A percentile compares a stretch with the other conserved stretches of the same genome.
Conservation (phyloP, 2,329 filamentous ascomycete species). For the Aureobasidium lini region DNA sequence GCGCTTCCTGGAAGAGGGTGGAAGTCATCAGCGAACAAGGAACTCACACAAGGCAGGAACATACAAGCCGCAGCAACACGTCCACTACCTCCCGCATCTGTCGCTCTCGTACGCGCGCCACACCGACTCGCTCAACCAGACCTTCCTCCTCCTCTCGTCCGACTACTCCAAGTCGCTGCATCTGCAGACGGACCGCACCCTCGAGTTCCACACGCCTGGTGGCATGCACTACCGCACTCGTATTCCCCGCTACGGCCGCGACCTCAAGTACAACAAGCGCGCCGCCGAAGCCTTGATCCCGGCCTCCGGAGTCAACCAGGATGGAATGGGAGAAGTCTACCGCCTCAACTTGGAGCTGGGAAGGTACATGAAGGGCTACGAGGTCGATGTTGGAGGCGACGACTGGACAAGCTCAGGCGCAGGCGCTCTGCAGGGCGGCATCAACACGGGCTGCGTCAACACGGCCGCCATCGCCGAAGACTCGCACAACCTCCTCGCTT, state of each 20-base stretch:
- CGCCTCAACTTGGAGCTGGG: slow-evolving; percentile 85
- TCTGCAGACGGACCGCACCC: slow-evolving; percentile 79
- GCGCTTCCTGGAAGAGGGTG: background rate
- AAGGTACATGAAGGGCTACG: slow-evolving; percentile 89
- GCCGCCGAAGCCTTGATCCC: slow-evolving; percentile 82
- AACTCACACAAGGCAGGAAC: slow-evolving; percentile 39
- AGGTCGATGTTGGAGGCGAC: slow-evolving; percentile 82
- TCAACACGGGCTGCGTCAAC: slow-evolving; percentile 80
- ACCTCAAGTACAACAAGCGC: slow-evolving; percentile 74
- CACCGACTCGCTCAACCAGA: slow-evolving; percentile 84
- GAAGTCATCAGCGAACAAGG: background rate
- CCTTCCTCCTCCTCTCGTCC: slow-evolving; percentile 76
- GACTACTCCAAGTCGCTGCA: slow-evolving; percentile 95
- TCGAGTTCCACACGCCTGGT: slow-evolving; percentile 87
- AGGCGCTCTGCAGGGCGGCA: slow-evolving; percentile 75
- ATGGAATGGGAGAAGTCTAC: slow-evolving; percentile 87
- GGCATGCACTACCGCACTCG: slow-evolving; percentile 85
- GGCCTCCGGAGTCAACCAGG: slow-evolving; percentile 75
- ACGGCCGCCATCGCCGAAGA: slow-evolving; percentile 78
- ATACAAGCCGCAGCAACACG: slow-evolving; percentile 79
- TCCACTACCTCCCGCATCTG: slow-evolving; percentile 88
- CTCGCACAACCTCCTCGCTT: slow-evolving; percentile 83
- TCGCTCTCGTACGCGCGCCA: slow-evolving; percentile 91
- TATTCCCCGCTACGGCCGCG: slow-evolving; percentile 85
- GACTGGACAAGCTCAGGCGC: slow-evolving; percentile 60